Conservation (phyloP, 305 asterid genomes). For the Rubia occidens region DNA sequence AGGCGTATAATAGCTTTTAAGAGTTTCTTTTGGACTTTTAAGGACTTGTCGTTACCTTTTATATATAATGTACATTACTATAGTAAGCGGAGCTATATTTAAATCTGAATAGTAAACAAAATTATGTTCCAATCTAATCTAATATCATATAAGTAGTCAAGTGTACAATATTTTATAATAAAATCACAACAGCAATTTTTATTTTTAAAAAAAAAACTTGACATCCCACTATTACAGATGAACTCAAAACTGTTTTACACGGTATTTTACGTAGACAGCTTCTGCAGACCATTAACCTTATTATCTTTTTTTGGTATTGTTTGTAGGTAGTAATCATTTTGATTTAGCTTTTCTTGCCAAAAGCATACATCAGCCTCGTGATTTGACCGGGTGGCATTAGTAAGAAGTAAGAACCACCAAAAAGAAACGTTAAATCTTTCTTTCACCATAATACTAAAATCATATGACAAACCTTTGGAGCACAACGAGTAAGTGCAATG, state of each 20-base stretch:
- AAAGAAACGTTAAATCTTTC: not conserved
- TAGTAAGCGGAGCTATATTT: not conserved
- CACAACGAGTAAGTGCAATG: not conserved
- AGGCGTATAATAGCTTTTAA: not conserved
- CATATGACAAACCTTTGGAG: not conserved
- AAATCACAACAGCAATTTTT: not conserved
- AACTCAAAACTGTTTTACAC: not conserved
- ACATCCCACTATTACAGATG: not conserved
- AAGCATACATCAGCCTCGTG: not conserved
- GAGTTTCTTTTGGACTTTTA: not conserved
- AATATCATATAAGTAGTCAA: not conserved
- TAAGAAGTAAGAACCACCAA: not conserved
- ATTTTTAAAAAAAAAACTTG: not conserved
- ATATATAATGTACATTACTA: not conserved
- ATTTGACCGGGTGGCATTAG: not conserved
- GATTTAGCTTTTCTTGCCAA: not conserved
- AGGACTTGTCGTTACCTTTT: not conserved
- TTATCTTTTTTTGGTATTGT: not conserved
- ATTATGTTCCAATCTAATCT: not conserved
- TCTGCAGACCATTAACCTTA: not conserved
- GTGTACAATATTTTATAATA: not conserved
- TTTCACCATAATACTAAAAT: not conserved
- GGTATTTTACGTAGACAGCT: not conserved
- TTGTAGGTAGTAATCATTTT: not conserved
- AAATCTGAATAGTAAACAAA: not conserved